Conservation (phyloP, 352 stramenopile species). For the Phytophthora pinifolia region DNA sequence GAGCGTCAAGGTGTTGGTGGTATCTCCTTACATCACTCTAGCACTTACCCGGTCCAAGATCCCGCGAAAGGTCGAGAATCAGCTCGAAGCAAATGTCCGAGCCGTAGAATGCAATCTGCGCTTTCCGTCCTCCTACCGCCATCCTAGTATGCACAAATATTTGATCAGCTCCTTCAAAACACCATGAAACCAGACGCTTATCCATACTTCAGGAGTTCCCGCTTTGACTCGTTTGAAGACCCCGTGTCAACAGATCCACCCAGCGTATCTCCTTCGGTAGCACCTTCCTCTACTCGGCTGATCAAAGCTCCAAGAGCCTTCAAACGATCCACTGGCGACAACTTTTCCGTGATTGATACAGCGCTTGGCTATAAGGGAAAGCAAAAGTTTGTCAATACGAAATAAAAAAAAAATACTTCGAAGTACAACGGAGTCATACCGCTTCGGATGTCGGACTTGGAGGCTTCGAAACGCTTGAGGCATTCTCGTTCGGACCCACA, state of each 20-base stretch:
- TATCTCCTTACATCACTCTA: background rate
- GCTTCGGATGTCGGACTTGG: conserved; percentile 10
- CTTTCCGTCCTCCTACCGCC: conserved; percentile 61
- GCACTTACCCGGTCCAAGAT: conserved; percentile 53
- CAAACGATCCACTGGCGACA: conserved; percentile 51
- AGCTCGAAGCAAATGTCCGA: conserved; percentile 81
- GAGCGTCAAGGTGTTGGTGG: background rate
- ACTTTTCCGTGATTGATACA: conserved; percentile 34
- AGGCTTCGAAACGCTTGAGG: background rate
- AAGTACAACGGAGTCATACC: conserved; percentile 9
- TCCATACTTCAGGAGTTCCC: conserved; percentile 62
- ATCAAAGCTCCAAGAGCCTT: conserved; percentile 62
- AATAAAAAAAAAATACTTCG: background rate
- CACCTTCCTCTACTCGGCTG: conserved; percentile 60
- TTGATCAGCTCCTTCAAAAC: background rate
- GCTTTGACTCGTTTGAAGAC: conserved; percentile 62
- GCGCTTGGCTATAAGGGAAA: conserved; percentile 8
- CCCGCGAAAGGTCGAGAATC: conserved; percentile 57
- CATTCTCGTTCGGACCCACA: background rate
- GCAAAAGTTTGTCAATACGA: background rate
- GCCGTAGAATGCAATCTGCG: conserved; percentile 76
- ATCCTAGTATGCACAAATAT: conserved; percentile 40
- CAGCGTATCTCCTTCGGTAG: conserved; percentile 55
- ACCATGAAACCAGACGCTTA: no score
- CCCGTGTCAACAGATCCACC: conserved; percentile 19